Evolutionary conservation across 1,284 basidiomycete genomes (phyloP), one percentile per base, ranked within the genome.

Genomic region (Moniliophthora roreri): DNA sequence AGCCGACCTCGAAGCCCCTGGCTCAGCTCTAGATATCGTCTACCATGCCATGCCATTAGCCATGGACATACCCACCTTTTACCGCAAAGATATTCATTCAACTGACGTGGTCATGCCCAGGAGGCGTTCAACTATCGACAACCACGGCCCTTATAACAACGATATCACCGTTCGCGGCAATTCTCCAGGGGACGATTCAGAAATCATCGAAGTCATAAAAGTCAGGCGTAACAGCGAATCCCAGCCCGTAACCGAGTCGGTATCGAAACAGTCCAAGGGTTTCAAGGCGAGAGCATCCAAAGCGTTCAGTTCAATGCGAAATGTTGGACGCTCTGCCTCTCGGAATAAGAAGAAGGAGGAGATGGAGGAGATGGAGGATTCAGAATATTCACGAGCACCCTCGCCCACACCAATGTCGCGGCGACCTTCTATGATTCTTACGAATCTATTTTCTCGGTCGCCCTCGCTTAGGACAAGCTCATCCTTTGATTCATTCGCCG

Each of bases 141-240:
- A 42, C 65, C 15, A 60, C 69, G 55, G 48, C 45, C 60, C 62
- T 20, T 57, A 64, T 26, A 63, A 64, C 42, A 54, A 57, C 23
- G 64, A 67, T 49, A 62, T 50, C 44, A 52, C 55, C 48, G 63
- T 63, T 48, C 64, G 59, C 20, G 65, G 60, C 51, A 58, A 66
- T 53, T 48, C 51, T 53, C 18, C 57, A 57, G 53, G 60, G 61
- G 63, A 76, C 58, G 76, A 78, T 57, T 77, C 76, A 26, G 85
- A 86, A 59, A 76, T 88, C 34, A 70, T 87, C 11, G 87, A 89
- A 65, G 81, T 89, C 36, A 71, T 88, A 54, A 86, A 85, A 66
- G 78, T 88, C 63, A 73, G 75, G 52, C 71, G 64, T 16, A 62
- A 72, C 47, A 56, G 60, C 48, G 67, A 72, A 48, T 57, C 60